Evolutionary conservation across 495 filamentous ascomycete species (phyloP).

Genomic region (Daldinia childiae): DNA sequence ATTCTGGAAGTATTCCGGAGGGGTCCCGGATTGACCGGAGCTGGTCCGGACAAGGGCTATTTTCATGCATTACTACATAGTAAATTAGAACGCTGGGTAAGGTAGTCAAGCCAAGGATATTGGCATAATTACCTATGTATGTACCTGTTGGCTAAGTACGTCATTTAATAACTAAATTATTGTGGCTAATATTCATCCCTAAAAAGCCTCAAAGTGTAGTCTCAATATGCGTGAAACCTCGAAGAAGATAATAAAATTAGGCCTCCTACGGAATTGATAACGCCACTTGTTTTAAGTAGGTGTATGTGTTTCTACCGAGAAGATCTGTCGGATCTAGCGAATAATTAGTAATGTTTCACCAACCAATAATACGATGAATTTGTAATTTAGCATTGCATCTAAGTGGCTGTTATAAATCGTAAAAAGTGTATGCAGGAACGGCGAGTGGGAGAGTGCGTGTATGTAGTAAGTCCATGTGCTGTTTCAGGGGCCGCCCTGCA

Average conservation of each 20-base stretch:
- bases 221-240: slow-evolving; percentile 27
- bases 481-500: slow-evolving; percentile 40
- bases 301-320: neutral
- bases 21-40: slow-evolving; percentile 25
- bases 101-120: neutral
- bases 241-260: neutral
- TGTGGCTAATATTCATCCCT: neutral
- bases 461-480: slow-evolving; percentile 11
- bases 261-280: neutral
- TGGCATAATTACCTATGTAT: neutral
- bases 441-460: slow-evolving; percentile 2
- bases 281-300: neutral
- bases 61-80: slow-evolving; percentile 18
- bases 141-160: slow-evolving; percentile 9
- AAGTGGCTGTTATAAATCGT: slow-evolving; percentile 6
- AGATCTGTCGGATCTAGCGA: neutral
- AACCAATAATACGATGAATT: neutral
- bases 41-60: slow-evolving; percentile 28
- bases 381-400: slow-evolving; percentile 4
- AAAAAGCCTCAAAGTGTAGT: neutral
- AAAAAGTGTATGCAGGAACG: slow-evolving; percentile 4
- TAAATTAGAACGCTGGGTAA: neutral
- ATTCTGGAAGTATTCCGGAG: slow-evolving; percentile 31
- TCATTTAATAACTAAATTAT: neutral
- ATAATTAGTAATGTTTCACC: neutral